phyloP scores from a whole-genome alignment of 495 filamentous ascomycete genomes.

The Penicillium parvum region DNA sequence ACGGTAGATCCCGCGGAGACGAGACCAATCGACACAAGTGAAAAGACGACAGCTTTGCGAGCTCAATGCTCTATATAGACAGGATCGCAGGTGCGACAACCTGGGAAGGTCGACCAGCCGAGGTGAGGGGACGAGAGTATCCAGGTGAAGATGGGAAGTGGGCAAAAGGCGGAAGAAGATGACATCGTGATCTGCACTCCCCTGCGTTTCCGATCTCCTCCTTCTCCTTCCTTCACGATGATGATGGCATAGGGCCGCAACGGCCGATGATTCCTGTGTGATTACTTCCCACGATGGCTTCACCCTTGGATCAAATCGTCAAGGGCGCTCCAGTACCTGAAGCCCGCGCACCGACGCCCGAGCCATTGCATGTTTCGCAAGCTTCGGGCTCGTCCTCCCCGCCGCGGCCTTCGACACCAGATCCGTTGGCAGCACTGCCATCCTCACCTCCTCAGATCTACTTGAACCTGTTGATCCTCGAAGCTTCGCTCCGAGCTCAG shows the following conservation, averaged over 20 bases:
- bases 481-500: slow-evolving; percentile 87
- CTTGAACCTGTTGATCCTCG: slow-evolving; percentile 94
- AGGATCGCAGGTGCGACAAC: background rate
- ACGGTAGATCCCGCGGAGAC: slow-evolving; percentile 1
- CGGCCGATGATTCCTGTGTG: slow-evolving; percentile 24
- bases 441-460: slow-evolving; percentile 97
- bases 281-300: slow-evolving; percentile 40
- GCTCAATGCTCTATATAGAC: background rate
- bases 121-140: background rate
- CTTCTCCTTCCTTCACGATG: slow-evolving; percentile 18
- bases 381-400: slow-evolving; percentile 34
- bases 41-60: background rate
- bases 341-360: slow-evolving; percentile 39
- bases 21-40: slow-evolving; percentile 1
- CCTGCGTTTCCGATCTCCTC: slow-evolving; percentile 15
- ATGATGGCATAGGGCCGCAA: slow-evolving; percentile 25
- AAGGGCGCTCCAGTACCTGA: slow-evolving; percentile 67
- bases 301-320: slow-evolving; percentile 78
- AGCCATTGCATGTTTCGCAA: slow-evolving; percentile 28
- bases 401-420: slow-evolving; percentile 45
- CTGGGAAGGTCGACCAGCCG: background rate
- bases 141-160: slow-evolving; percentile 5
- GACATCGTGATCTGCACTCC: slow-evolving; percentile 18
- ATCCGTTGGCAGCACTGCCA: slow-evolving; percentile 77
- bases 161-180: slow-evolving; percentile 13